These are phyloP conservation scores for Gyromitra esculenta DNA, from an alignment of 2,329 filamentous ascomycete genomes.

Conservation along the genomic window DNA sequence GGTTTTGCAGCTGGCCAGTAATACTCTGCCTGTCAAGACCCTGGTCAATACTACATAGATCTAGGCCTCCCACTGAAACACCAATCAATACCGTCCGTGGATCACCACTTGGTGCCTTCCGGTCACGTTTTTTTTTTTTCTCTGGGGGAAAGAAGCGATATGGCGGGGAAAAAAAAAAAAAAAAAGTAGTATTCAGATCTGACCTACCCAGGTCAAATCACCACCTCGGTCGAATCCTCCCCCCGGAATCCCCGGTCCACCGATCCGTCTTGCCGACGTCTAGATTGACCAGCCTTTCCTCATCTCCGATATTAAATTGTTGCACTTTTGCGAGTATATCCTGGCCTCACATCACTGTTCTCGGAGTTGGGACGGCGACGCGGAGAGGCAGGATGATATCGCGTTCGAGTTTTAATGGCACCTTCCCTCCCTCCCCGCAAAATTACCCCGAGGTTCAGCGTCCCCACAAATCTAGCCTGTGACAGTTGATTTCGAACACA, in stretches of 20 bases:
- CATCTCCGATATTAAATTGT: background rate
- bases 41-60: background rate
- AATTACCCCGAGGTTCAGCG: background rate
- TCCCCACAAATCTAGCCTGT: background rate
- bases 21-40: background rate
- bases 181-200: slow-evolving; percentile 16
- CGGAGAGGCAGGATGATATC: background rate
- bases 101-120: slow-evolving; percentile 2
- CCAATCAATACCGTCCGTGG: background rate
- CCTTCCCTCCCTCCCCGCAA: background rate
- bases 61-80: background rate
- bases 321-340: background rate
- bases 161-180: no score
- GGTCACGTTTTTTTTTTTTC: background rate
- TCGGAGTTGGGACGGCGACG: slow-evolving; percentile 19
- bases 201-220: background rate
- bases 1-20: background rate
- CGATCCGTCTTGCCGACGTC: slow-evolving; percentile 11
- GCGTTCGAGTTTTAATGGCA: background rate
- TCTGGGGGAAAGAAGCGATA: slow-evolving; percentile 11
- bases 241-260: slow-evolving; percentile 29
- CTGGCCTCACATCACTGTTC: background rate
- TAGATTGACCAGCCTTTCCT: background rate
- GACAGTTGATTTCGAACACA: background rate
- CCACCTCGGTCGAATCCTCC: slow-evolving; percentile 7